These are phyloP conservation scores for Hanseniaspora mollemarum DNA, from an alignment of 805 yeast genomes.

Conservation along the genomic window DNA sequence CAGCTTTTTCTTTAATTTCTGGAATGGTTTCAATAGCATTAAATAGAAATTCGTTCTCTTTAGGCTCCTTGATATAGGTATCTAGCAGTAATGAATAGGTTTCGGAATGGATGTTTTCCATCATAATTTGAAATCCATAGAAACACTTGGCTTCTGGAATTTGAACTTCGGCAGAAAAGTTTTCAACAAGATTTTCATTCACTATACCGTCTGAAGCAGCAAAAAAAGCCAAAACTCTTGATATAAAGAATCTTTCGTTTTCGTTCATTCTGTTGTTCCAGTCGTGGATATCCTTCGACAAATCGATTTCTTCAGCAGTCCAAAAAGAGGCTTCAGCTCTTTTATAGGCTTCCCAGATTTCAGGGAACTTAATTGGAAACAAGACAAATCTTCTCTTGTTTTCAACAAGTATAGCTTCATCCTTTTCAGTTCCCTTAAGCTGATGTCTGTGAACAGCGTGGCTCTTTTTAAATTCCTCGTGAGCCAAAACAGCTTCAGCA, in stretches of 20 bases:
- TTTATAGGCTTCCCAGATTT: slow-evolving; percentile 97
- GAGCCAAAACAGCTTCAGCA: slow-evolving; percentile 32
- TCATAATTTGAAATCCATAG: slow-evolving; percentile 99
- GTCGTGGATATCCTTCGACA: slow-evolving; percentile 80
- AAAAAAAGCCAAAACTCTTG: slow-evolving; percentile 90
- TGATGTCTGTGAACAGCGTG: slow-evolving; percentile 63
- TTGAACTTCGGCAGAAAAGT: slow-evolving; percentile 94
- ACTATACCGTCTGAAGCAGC: slow-evolving; percentile 99
- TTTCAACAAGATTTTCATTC: slow-evolving; percentile 93
- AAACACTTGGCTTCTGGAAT: slow-evolving; percentile 96
- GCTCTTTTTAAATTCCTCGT: slow-evolving; percentile 44
- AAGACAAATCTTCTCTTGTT: slow-evolving; percentile 82
- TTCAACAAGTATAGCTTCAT: slow-evolving; percentile 79
- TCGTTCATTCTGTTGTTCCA: slow-evolving; percentile 85
- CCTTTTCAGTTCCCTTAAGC: slow-evolving; percentile 64
- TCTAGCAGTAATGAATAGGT: slow-evolving; percentile 91
- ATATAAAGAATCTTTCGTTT: slow-evolving; percentile 83
- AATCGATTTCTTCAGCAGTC: slow-evolving; percentile 98
- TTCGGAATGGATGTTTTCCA: slow-evolving; percentile 97
- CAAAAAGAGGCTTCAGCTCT: slow-evolving; percentile 99
- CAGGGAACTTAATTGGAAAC: slow-evolving; percentile 93
- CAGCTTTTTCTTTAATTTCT: slow-evolving; percentile 92
- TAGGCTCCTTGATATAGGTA: slow-evolving; percentile 90
- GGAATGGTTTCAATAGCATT: slow-evolving; percentile 96
- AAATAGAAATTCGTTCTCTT: slow-evolving; percentile 79